These are phyloP conservation scores for Juglanconis oblonga DNA, from an alignment of 2,329 filamentous ascomycete genomes.

Conservation along the genomic window DNA sequence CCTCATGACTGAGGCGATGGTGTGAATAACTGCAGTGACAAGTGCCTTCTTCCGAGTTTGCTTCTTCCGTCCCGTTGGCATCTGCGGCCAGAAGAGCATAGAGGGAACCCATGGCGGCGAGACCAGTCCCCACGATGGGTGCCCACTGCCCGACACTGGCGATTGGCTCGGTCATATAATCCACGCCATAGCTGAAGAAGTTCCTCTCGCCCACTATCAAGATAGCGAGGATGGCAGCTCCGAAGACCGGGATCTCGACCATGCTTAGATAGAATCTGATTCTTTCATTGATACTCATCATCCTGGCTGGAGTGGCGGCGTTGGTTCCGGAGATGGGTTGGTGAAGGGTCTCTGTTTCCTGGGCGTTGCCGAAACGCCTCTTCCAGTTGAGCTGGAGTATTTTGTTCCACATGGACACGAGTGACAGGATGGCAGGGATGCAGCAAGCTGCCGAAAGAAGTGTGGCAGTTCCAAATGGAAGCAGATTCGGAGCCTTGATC, in stretches of 20 bases:
- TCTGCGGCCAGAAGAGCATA: constrained; percentile 5
- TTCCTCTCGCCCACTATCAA: constrained; percentile 62
- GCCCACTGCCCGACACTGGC: constrained; percentile 60
- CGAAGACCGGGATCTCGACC: constrained; percentile 58
- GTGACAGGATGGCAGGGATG: constrained; percentile 59
- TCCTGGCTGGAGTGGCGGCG: constrained; percentile 46
- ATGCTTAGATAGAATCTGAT: constrained; percentile 52
- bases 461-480: constrained; percentile 59
- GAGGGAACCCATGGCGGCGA: constrained; percentile 58
- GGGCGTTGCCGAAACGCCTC: constrained; percentile 34
- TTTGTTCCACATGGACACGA: constrained; percentile 62
- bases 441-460: constrained; percentile 63
- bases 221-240: constrained; percentile 55
- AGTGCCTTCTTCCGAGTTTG: not conserved
- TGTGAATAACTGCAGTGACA: not conserved
- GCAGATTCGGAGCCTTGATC: constrained; percentile 51
- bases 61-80: not conserved
- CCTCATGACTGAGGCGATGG: not conserved
- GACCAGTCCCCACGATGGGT: constrained; percentile 54
- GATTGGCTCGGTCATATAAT: constrained; percentile 61
- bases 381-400: constrained; percentile 63
- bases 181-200: constrained; percentile 56
- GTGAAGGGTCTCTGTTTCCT: constrained; percentile 25
- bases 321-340: constrained; percentile 51
- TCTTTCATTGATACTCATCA: constrained; percentile 54